Evolutionary conservation across 2,329 filamentous ascomycete genomes (phyloP).

Genomic region (Epichloe glyceriae): DNA sequence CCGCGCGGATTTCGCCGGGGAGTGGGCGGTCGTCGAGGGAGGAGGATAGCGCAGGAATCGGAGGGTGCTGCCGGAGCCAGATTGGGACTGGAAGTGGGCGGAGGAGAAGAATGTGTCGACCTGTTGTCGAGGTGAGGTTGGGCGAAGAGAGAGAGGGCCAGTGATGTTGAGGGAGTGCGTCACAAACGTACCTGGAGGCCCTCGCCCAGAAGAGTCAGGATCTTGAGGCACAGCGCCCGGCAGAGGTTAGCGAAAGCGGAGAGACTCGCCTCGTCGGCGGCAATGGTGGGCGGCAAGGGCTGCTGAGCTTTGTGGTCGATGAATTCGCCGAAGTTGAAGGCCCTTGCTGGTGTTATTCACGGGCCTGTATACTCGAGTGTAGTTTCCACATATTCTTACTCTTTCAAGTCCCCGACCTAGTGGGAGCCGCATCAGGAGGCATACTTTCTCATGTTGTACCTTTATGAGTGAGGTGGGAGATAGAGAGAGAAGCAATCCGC

Average conservation of each 20-base stretch:
- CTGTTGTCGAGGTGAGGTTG: conserved; percentile 10
- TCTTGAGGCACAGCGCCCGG: conserved; percentile 54
- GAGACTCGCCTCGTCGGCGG: conserved; percentile 46
- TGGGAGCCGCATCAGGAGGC: background rate
- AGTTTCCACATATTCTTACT: conserved; percentile 35
- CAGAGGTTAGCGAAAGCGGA: conserved; percentile 57
- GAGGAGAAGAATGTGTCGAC: conserved; percentile 41
- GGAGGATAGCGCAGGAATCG: conserved; percentile 64
- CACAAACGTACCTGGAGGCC: conserved; percentile 49
- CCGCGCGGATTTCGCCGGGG: conserved; percentile 62
- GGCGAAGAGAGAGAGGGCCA: conserved; percentile 1
- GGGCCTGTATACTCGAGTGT: too few species aligned
- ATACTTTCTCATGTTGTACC: background rate
- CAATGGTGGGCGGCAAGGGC: conserved; percentile 56
- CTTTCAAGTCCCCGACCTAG: conserved; percentile 75
- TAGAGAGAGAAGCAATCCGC: conserved; percentile 14
- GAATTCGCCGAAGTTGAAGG: conserved; percentile 85
- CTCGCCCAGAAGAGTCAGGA: conserved; percentile 66
- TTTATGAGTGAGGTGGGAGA: background rate
- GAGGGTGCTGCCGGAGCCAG: conserved; percentile 45
- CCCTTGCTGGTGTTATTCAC: conserved; percentile 34
- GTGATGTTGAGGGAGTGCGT: background rate
- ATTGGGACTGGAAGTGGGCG: conserved; percentile 32
- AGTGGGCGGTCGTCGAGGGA: conserved; percentile 27
- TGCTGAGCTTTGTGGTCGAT: conserved; percentile 56